Evolutionary conservation across 2,329 filamentous ascomycete species (phyloP), one percentile per base, ranked within the genome.

Genomic region (Berkeleyomyces rouxiae): DNA sequence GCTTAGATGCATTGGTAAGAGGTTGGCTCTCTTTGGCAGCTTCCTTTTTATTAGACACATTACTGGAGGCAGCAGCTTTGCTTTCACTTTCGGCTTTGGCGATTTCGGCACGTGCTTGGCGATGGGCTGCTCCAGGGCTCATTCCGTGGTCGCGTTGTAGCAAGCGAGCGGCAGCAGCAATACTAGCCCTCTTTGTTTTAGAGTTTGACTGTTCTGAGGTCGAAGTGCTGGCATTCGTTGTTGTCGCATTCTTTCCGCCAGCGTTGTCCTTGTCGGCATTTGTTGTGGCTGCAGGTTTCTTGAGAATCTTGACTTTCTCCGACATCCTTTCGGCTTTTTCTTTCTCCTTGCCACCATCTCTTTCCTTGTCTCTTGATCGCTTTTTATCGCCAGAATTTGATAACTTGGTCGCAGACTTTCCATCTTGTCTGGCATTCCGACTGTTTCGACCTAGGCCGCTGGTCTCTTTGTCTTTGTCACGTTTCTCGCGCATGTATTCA

Each of bases 401-500:
- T n/a, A 70, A 70, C 60, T 77, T 74, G 0, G 77, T 76, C 13
- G 68, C 69, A n/a, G 70, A 70, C 59, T 77, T 74, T 0, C 77
- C 76, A 46, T 86, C 82, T 65, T 79, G 79, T 31, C 78, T 75
- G 49, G 73, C 73, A 64, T 84, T 78, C 69, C 86, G 86, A 37
- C 77, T 75, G 53, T 74, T 75, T 68, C 81, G 81, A n/a, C 70
- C 68, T 3, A 68, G 64, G 42, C 75, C 75, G 37, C 77, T 77
- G 3, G 74, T 71, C 63, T 86, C 82, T 68, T 84, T 85, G 23
- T 72, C 75, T 70, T 82, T 85, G 66, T 83, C 89, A 11, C 89
- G 89, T 75, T 95, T 96, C 72, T 96, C 91, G 67, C 87, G 87
- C 43, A 96, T 79, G 67, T 85, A 95, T 70, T 96, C 90, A 61